Evolutionary conservation across 257 asterid genomes (phyloP).

Genomic region (Nicotiana knightiana): DNA sequence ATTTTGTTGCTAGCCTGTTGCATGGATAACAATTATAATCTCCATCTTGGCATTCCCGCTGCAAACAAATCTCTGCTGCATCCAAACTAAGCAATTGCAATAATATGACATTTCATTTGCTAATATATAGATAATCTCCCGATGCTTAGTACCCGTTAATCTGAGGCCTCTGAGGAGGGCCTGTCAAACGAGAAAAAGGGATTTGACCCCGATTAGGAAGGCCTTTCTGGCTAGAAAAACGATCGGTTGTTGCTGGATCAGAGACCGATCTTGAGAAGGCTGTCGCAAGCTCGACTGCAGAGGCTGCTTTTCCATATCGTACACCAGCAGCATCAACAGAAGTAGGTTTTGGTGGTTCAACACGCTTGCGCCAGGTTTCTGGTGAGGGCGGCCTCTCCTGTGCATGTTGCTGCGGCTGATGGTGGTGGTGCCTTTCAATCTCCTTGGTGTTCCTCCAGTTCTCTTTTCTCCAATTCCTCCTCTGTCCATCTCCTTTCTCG

Average conservation of each 20-base stretch:
- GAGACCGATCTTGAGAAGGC: conserved; percentile 76
- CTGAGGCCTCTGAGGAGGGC: conserved; percentile 79
- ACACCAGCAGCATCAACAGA: conserved; percentile 33
- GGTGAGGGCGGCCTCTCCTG: conserved; percentile 83
- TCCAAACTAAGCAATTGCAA: neutral
- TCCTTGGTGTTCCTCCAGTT: conserved; percentile 51
- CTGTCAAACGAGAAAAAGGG: conserved; percentile 75
- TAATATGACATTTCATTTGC: neutral
- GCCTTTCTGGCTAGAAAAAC: conserved; percentile 47
- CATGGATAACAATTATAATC: neutral
- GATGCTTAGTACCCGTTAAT: conserved; percentile 70
- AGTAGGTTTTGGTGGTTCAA: conserved; percentile 39
- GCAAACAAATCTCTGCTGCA: neutral
- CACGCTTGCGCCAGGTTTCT: conserved; percentile 88
- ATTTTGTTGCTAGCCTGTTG: neutral
- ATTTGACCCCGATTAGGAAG: conserved; percentile 50
- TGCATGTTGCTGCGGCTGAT: conserved; percentile 32
- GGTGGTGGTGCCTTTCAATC: conserved; percentile 43
- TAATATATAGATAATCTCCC: neutral
- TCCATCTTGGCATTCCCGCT: conserved; percentile 2
- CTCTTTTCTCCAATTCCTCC: conserved; percentile 59
- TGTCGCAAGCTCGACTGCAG: conserved; percentile 93
- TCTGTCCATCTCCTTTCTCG: conserved; percentile 50
- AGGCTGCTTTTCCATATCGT: conserved; percentile 70
- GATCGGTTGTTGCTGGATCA: conserved; percentile 43